Base-by-base conservation (phyloP, 257 asterid species). In the Echites panduratus region DNA sequence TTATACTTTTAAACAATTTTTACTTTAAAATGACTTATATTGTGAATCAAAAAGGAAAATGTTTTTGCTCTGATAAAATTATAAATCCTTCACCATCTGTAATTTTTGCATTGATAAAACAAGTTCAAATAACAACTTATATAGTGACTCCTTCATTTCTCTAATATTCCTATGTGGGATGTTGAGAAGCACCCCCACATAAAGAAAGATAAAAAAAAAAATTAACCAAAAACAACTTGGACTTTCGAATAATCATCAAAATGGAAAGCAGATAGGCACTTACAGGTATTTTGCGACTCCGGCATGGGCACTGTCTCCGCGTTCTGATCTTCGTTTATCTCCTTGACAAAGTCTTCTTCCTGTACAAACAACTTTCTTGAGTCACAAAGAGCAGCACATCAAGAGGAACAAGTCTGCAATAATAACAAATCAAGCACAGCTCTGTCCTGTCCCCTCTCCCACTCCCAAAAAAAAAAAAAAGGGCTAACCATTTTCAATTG, bases 301-400 rank as follows among this genome's bases (percentile, higher is more conserved):
- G 41, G 58, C 41, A 20, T 27, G 22, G 73, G 40, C 2, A 3
- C 68, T 45, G 56, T 56, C 62, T 27, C 54, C 10, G 29, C 19
- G 41, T 57, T 67, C 32, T 47, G 50, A 11, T 44, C 29, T 14
- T 67, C 41, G 45, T n/a, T 56, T 47, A 58, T 56, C 64, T 68
- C 70, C 50, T 75, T 24, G 40, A 27, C 70, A 45, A 62, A 59
- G 53, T 49, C 43, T 58, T 54, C 40, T 43, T 75, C 79, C 79
- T 75, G 61, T 44, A 56, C 7, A 73, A 66, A 56, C 26, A 54
- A 45, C 41, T 45, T 54, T 40, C 5, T 6, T 14, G n/a, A 10
- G 61, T 43, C 61, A 43, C 35, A 24, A 66, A 16, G 29, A 1
- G 52, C 49, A 65, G 22, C 43, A 9, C 19, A 41, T 32, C 70